Percentiles rank a stretch among this genome's conserved stretches.
Evolutionary conservation across 1,139 yeast species (phyloP).

Genomic region (Casaregolazyma lundiana): DNA sequence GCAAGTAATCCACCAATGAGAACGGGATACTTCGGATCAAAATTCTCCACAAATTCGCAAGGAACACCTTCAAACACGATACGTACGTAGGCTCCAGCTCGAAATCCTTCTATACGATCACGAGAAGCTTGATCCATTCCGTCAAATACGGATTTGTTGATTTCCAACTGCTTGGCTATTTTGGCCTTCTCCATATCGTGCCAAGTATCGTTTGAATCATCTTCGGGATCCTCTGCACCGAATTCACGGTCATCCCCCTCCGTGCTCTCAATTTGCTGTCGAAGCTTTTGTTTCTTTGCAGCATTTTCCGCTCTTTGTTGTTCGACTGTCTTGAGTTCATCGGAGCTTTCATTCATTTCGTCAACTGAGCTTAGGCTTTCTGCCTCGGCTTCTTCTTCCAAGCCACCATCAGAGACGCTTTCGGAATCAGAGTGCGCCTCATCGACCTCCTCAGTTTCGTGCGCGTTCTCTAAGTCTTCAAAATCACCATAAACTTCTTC

Average conservation of each 20-base stretch:
- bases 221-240: conserved; percentile 70
- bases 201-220: conserved; percentile 83
- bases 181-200: conserved; percentile 95
- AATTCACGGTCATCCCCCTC: conserved; percentile 62
- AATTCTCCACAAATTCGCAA: conserved; percentile 83
- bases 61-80: conserved; percentile 80
- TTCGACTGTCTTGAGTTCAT: conserved; percentile 37
- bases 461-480: conserved; percentile 64
- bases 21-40: conserved; percentile 79
- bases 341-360: conserved; percentile 34
- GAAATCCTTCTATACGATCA: conserved; percentile 80
- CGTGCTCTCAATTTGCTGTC: conserved; percentile 87
- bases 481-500: conserved; percentile 70
- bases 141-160: conserved; percentile 66
- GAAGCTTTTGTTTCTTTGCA: conserved; percentile 79
- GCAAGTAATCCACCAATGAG: conserved; percentile 86
- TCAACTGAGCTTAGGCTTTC: conserved; percentile 42
- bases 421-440: conserved; percentile 45
- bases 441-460: conserved; percentile 30
- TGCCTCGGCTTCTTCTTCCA: conserved; percentile 30
- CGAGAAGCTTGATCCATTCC: conserved; percentile 73
- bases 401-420: conserved; percentile 48
- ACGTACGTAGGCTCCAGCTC: conserved; percentile 92
- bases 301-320: conserved; percentile 73
- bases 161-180: conserved; percentile 92